Percentiles rank a stretch among this genome's conserved stretches.
phyloP scores from a whole-genome alignment of 1,139 yeast genomes.

The Blastobotrys buckinghamii region DNA sequence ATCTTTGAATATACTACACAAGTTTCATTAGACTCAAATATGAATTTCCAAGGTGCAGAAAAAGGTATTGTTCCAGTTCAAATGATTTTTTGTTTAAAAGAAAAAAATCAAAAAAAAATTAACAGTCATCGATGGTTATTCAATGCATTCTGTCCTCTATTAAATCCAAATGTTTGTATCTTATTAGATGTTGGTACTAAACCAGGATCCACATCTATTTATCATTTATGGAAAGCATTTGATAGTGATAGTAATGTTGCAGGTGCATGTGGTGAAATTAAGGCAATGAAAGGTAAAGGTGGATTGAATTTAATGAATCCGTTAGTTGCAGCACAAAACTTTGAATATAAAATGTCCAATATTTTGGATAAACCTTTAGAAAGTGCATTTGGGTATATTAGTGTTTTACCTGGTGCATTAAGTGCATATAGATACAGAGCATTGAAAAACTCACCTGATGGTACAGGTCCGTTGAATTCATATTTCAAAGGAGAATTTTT shows the following conservation, averaged over 20 bases:
- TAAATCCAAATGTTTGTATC: conserved; percentile 83
- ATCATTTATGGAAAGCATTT: conserved; percentile 94
- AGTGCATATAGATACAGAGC: conserved; percentile 94
- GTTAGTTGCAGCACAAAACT: conserved; percentile 91
- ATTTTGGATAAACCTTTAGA: conserved; percentile 93
- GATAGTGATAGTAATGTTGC: conserved; percentile 95
- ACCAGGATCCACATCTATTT: conserved; percentile 77
- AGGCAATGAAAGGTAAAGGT: conserved; percentile 85
- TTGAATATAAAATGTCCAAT: conserved; percentile 94
- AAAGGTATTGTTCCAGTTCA: conserved; percentile 91
- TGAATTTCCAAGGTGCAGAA: conserved; percentile 74
- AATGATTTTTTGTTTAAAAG: conserved; percentile 83
- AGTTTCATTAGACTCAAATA: conserved; percentile 74
- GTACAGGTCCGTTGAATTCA: conserved; percentile 84
- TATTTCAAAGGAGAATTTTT: conserved; percentile 86
- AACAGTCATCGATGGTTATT: conserved; percentile 95
- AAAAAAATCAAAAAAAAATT: conserved; percentile 80
- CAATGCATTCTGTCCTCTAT: conserved; percentile 83
- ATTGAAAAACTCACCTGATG: conserved; percentile 74
- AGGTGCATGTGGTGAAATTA: conserved; percentile 97
- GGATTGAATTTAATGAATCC: conserved; percentile 81
- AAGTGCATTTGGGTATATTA: conserved; percentile 85
- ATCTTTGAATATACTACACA: conserved; percentile 92
- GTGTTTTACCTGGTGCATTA: conserved; percentile 93
- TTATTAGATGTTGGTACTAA: conserved; percentile 90